Evolutionary conservation across 768 basidiomycete genomes (phyloP).

Genomic region (Calocera cornea): DNA sequence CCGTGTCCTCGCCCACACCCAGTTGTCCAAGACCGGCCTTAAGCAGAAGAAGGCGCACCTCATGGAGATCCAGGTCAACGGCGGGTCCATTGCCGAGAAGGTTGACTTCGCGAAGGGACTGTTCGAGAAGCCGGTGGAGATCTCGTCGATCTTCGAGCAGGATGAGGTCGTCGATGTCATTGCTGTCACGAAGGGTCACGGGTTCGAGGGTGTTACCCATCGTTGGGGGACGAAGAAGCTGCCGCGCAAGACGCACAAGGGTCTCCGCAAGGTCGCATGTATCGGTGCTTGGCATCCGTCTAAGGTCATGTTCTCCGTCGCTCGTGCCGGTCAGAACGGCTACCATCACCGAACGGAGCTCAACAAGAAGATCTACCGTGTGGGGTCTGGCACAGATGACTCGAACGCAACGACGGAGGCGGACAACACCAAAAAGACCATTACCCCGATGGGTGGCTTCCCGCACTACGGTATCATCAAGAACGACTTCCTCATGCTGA

Average conservation of each 20-base stretch:
- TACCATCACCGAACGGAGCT: conserved; percentile 95
- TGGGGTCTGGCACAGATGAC: conserved; percentile 65
- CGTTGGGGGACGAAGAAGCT: conserved; percentile 99
- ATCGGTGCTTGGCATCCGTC: conserved; percentile 97
- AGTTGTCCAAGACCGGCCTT: conserved; percentile 95
- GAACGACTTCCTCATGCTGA: conserved; percentile 96
- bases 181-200: conserved; percentile 98
- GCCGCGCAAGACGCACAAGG: conserved; percentile 97
- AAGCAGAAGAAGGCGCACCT: conserved; percentile 99
- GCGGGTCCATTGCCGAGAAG: conserved; percentile 91
- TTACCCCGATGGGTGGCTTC: conserved; percentile 98
- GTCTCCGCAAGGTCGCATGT: conserved; percentile 99
- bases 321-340: conserved; percentile 98
- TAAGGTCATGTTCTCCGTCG: conserved; percentile 99
- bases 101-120: conserved; percentile 86
- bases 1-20: conserved; percentile 97
- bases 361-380: conserved; percentile 98
- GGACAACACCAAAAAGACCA: conserved; percentile 83
- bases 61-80: conserved; percentile 99
- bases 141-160: conserved; percentile 81
- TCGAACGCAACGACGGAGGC: conserved; percentile 85
- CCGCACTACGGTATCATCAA: conserved; percentile 97
- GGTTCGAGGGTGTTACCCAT: conserved; percentile 98
- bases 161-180: conserved; percentile 94
- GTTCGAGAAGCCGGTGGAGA: conserved; percentile 92